Conservation (phyloP, 306 rosid genomes). For the Trichosanthes cucumerina region DNA sequence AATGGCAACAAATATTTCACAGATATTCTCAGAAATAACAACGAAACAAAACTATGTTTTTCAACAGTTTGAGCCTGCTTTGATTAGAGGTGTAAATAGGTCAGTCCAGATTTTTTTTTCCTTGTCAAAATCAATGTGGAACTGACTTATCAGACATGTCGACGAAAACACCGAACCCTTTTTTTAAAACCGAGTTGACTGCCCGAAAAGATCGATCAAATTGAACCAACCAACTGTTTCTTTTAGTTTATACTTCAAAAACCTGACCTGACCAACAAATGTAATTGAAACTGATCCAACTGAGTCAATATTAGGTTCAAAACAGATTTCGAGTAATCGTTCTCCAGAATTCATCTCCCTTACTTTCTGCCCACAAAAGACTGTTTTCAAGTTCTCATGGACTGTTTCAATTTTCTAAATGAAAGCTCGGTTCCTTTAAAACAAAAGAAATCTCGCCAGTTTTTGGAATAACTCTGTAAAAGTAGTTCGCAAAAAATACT, state of each 20-base stretch:
- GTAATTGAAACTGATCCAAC: too few species aligned
- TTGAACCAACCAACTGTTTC: neutral
- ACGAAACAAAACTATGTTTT: neutral
- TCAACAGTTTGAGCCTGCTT: neutral
- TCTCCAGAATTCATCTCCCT: neutral
- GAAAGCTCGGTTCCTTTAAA: too few species aligned
- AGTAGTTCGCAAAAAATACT: neutral
- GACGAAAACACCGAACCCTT: neutral
- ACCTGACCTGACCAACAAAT: neutral
- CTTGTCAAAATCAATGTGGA: neutral
- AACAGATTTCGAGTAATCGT: neutral
- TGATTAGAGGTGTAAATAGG: neutral
- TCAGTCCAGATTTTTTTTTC: neutral
- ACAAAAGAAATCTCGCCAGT: neutral
- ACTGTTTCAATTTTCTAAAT: neutral
- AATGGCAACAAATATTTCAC: neutral
- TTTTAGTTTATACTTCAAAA: neutral
- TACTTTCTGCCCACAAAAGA: neutral
- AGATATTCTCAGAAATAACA: neutral
- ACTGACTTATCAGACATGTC: neutral
- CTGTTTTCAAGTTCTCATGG: neutral
- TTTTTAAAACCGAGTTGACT: neutral
- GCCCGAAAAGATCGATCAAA: neutral
- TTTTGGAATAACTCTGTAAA: neutral
- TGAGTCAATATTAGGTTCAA: neutral